Evolutionary conservation across 768 basidiomycete genomes (phyloP).

Genomic region (Mycena rosella): DNA sequence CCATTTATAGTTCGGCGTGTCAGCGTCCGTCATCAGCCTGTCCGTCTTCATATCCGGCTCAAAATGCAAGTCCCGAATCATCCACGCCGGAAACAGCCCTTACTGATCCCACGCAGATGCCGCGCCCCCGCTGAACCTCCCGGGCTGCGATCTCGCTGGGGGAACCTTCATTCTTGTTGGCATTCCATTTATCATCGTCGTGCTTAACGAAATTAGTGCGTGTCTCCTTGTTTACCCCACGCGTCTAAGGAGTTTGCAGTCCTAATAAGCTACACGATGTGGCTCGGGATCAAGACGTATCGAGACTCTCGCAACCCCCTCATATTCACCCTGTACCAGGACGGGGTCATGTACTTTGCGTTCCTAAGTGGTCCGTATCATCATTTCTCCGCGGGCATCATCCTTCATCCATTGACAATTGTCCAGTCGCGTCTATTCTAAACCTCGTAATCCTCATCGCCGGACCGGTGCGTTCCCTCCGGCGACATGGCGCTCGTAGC

Average conservation of each 20-base stretch:
- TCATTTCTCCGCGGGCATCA: background rate
- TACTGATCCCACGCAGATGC: background rate
- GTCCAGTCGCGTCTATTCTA: background rate
- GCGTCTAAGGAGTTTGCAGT: background rate
- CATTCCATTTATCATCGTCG: constrained; percentile 26
- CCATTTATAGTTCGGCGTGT: background rate
- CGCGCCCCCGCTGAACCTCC: background rate
- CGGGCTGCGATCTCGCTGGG: constrained; percentile 24
- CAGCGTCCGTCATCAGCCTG: background rate
- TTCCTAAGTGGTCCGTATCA: constrained; percentile 7
- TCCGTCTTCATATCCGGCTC: background rate
- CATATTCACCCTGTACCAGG: constrained; percentile 26
- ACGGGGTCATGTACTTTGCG: constrained; percentile 28
- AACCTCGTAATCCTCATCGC: constrained; percentile 26
- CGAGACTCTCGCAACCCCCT: constrained; percentile 8
- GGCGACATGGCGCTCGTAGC: no score
- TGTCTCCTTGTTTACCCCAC: background rate
- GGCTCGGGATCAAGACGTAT: constrained; percentile 12
- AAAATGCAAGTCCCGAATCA: background rate
- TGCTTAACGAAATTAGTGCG: constrained; percentile 25
- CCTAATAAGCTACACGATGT: constrained; percentile 27
- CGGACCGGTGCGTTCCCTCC: constrained; percentile 6
- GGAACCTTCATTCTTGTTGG: constrained; percentile 23
- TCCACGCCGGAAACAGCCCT: background rate
- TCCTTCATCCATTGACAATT: no score